Percentiles rank a stretch among this genome's conserved stretches.
Conservation (phyloP, 1,139 yeast genomes). For the Yamadazyma conglobata region DNA sequence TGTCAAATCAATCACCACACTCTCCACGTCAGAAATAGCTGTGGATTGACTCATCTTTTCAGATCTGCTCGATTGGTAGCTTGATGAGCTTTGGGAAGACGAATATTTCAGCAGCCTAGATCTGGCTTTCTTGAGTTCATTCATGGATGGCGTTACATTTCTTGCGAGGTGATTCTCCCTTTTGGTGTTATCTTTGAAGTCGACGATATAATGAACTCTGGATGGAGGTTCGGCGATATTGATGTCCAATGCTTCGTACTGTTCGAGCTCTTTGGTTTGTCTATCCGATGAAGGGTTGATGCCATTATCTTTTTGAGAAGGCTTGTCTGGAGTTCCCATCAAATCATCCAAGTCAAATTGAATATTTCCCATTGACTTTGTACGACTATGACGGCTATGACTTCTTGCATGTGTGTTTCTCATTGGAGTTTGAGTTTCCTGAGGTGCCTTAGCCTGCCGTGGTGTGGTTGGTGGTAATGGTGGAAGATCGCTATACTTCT, state of each 20-base stretch:
- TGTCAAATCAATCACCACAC: constrained; percentile 43
- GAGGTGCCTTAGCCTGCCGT: constrained; percentile 1
- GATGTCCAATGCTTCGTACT: too few species aligned
- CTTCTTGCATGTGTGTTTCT: constrained; percentile 15
- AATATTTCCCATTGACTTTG: constrained; percentile 38
- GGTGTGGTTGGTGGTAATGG: constrained; percentile 15
- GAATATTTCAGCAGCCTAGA: constrained; percentile 4
- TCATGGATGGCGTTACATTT: constrained; percentile 13
- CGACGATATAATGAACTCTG: constrained; percentile 37
- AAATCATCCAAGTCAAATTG: constrained; percentile 23
- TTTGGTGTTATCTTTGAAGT: constrained; percentile 33
- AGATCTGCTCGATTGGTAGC: constrained; percentile 31
- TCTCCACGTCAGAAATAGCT: constrained; percentile 31
- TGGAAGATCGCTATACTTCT: constrained; percentile 14
- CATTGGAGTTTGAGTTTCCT: constrained; percentile 28
- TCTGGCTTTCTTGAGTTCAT: constrained; percentile 9
- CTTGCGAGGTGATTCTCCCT: constrained; percentile 10
- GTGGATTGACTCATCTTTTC: constrained; percentile 19
- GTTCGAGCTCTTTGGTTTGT: neutral
- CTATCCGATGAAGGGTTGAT: neutral
- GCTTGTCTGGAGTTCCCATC: neutral
- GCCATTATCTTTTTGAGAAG: too few species aligned
- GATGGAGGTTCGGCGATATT: constrained; percentile 39
- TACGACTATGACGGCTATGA: constrained; percentile 30
- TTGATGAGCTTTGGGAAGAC: constrained; percentile 19